phyloP scores from a whole-genome alignment of 1,139 yeast species.

The Hanseniaspora uvarum region DNA sequence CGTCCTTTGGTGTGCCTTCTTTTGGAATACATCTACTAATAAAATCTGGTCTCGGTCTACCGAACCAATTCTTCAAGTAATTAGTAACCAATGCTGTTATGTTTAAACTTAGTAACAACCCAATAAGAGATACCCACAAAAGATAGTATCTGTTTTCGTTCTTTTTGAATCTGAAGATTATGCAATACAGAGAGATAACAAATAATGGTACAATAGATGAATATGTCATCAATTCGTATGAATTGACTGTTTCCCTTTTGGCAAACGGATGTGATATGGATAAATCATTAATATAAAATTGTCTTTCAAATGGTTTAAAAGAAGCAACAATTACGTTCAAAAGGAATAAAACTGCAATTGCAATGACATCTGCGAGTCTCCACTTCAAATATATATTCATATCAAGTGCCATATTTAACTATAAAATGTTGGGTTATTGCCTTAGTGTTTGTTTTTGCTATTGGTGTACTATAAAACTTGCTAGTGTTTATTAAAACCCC shows the following conservation, averaged over 20 bases:
- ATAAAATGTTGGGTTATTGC: not conserved
- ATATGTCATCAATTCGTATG: slow-evolving; percentile 32
- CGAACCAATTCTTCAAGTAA: slow-evolving; percentile 58
- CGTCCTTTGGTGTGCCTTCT: slow-evolving; percentile 39
- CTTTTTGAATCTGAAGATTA: slow-evolving; percentile 33
- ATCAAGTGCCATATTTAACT: not conserved
- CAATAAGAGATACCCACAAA: slow-evolving; percentile 44
- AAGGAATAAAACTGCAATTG: slow-evolving; percentile 37
- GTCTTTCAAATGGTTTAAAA: slow-evolving; percentile 59
- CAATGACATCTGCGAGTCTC: slow-evolving; percentile 49
- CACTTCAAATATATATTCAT: slow-evolving; percentile 33
- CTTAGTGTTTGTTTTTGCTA: not conserved
- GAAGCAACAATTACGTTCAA: slow-evolving; percentile 38
- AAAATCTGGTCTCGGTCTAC: slow-evolving; percentile 72
- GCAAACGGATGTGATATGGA: slow-evolving; percentile 68
- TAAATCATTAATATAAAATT: slow-evolving; percentile 48
- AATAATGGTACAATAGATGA: slow-evolving; percentile 38
- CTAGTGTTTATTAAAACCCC: too few relatives aligned
- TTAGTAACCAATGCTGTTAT: slow-evolving; percentile 53
- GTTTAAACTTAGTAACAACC: slow-evolving; percentile 44
- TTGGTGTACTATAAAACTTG: too few relatives aligned
- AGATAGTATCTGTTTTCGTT: slow-evolving; percentile 27
- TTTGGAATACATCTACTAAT: slow-evolving; percentile 57
- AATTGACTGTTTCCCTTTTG: slow-evolving; percentile 49
- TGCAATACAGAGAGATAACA: slow-evolving; percentile 32